Base-by-base conservation (phyloP, 805 yeast genomes). In the Lachancea quebecensis region DNA sequence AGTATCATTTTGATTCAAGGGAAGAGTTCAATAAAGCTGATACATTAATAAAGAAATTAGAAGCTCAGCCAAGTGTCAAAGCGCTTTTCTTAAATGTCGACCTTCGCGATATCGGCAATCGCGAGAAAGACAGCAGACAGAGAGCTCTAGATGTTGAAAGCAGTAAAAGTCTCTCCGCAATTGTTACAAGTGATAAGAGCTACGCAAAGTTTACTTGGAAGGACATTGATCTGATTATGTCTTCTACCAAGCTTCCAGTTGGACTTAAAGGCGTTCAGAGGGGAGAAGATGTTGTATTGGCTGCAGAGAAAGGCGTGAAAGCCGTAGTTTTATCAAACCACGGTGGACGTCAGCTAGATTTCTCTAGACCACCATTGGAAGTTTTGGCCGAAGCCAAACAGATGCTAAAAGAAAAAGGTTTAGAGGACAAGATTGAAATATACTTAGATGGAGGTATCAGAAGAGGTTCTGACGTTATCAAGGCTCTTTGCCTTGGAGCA, bases 391-490 rank as follows among this genome's bases (percentile, higher is more conserved):
- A 81, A 48, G 68, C 79, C 21, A 71, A 65, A 55, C 74, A 75
- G 11, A 56, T 69, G 14, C 65, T 78, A 47, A 69, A 65, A 35
- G 59, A 64, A 41, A 59, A 59, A 14, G 65, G 70, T 2, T 64
- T 78, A 27, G 66, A 71, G 36, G 67, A 73, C 38, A 74, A 75
- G 48, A 68, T 83, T 41, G 85, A 82, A 53, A 73, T 85, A 8
- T 84, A 69, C 58, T 61, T 85, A 27, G 93, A 85, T 57, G 93
- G 95, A 42, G 93, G 93, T 32, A 71, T 85, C 25, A 72, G 88
- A 50, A 72, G 91, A 54, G 93, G 85, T 10, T 76, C 88, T 3
- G 95, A 85, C 58, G 66, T 85, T n/a, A 54, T 85, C 41, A 85
- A 85, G 57, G 91, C 93, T 0, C 60, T 85, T 11, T 79, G 86